Base-by-base conservation (phyloP, 202 grass and related monocot species). In the Elaeis oleifera region DNA sequence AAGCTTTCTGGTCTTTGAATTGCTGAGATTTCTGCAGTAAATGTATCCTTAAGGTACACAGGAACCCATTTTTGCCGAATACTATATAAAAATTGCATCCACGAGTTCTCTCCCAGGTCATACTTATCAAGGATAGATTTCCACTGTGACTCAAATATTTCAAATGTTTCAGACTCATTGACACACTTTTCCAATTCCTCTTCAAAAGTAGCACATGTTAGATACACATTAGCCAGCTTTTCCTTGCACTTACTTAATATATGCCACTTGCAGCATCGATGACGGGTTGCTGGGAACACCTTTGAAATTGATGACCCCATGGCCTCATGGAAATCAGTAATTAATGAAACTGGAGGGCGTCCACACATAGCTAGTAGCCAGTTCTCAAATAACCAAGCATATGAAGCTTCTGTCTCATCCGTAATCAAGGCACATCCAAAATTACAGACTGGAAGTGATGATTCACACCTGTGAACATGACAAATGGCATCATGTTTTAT, bases 341-440 rank as follows among this genome's bases (percentile, higher is more conserved):
- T 92, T 61, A 99, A 58, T 71, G 82, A 99, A 55, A 63, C 29
- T 67, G 94, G 94, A 49, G 79, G 82, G 15, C 87, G 80, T 58
- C 79, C 80, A 60, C 85, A 84, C 94, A 99, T 99, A 29, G 94
- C 79, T 68, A 87, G 60, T 27, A 92, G 55, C 79, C 90, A 83
- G 29, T 87, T 99, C 60, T 99, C 88, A 71, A 99, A 76, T 58
- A 99, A 60, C 94, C 94, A 99, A 71, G 71, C 64, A 86, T 92
- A 89, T 6, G 94, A 89, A n/a, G 73, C 65, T 60, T 99, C 94
- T 4, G 82, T 77, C 52, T 84, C 87, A 60, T 99, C 85, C n/a
- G 72, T 73, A 69, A 99, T 72, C 24, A 94, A 48, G 9, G 80
- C 85, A 68, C 85, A 99, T 16, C 94, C 88, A 78, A 99, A 26